These are phyloP conservation scores for Tetrapyrgos nigripes DNA, from an alignment of 1,284 basidiomycete species.

Conservation along the genomic window DNA sequence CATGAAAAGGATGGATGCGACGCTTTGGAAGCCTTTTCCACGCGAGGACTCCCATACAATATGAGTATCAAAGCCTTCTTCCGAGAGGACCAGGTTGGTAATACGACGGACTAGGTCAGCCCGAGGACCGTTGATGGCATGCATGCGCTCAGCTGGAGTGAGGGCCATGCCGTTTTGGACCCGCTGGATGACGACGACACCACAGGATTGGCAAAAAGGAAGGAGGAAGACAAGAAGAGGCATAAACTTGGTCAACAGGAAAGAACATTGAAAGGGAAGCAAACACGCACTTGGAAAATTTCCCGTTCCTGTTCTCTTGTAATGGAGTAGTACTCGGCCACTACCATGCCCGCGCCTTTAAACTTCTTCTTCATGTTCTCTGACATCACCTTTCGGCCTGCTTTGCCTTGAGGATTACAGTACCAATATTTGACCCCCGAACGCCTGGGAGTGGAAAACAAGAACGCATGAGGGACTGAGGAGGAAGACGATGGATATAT, in stretches of 20 bases:
- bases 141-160: constrained; percentile 49
- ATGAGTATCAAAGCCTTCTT: too few species aligned
- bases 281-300: constrained; percentile 43
- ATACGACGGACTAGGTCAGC: constrained; percentile 36
- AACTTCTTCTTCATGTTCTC: constrained; percentile 31
- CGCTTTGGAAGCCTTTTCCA: too few species aligned
- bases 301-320: constrained; percentile 31
- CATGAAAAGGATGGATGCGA: too few species aligned
- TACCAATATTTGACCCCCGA: constrained; percentile 11
- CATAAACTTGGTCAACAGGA: too few species aligned
- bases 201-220: not conserved
- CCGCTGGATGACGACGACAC: constrained; percentile 31
- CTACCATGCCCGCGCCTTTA: constrained; percentile 42
- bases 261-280: too few species aligned
- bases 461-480: not conserved
- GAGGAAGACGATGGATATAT: too few species aligned
- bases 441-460: constrained; percentile 2
- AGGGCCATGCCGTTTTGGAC: constrained; percentile 53
- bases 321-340: constrained; percentile 47
- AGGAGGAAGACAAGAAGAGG: not conserved
- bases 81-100: too few species aligned
- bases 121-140: constrained; percentile 43
- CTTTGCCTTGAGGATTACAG: not conserved
- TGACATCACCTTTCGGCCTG: not conserved
- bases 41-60: too few species aligned